Percentiles rank a stretch among this genome's conserved stretches.
These are phyloP conservation scores for Pyricularia pennisetigena DNA, from an alignment of 2,329 filamentous ascomycete species.

Conservation along the genomic window DNA sequence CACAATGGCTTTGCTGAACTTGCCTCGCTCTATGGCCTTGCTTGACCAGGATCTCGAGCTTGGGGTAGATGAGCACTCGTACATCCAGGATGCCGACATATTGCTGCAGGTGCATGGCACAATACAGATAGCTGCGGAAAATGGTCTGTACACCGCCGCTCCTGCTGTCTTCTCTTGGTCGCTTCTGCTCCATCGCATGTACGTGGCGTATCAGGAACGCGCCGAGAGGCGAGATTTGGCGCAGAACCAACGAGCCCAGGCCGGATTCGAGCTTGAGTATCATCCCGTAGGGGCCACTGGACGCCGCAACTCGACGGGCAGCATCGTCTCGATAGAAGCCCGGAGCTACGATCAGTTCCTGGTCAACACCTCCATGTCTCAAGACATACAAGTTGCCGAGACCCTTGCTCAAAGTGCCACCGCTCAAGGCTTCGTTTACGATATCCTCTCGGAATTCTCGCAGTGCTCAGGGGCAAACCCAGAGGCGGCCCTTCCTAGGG, in stretches of 20 bases:
- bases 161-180: constrained; percentile 77
- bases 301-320: constrained; percentile 49
- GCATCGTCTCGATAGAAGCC: constrained; percentile 52
- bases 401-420: constrained; percentile 39
- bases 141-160: constrained; percentile 51
- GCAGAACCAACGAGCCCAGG: constrained; percentile 47
- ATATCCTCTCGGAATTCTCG: constrained; percentile 42
- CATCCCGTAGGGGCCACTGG: constrained; percentile 23
- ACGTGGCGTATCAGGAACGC: constrained; percentile 49
- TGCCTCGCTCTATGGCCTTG: constrained; percentile 46
- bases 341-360: constrained; percentile 50
- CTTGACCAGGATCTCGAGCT: constrained; percentile 40
- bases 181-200: constrained; percentile 62
- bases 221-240: constrained; percentile 50
- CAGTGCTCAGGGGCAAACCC: constrained; percentile 32
- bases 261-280: constrained; percentile 42
- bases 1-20: constrained; percentile 63
- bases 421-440: constrained; percentile 40
- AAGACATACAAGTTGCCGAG: constrained; percentile 41
- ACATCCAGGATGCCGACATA: constrained; percentile 59
- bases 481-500: constrained; percentile 36
- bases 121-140: constrained; percentile 50
- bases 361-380: constrained; percentile 35
- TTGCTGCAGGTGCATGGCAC: constrained; percentile 65
- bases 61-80: constrained; percentile 38